A percentile compares a stretch with the other conserved stretches of the same genome.
Evolutionary conservation across 2,329 filamentous ascomycete species (phyloP).

Genomic region (Ceratocystis colombiana): DNA sequence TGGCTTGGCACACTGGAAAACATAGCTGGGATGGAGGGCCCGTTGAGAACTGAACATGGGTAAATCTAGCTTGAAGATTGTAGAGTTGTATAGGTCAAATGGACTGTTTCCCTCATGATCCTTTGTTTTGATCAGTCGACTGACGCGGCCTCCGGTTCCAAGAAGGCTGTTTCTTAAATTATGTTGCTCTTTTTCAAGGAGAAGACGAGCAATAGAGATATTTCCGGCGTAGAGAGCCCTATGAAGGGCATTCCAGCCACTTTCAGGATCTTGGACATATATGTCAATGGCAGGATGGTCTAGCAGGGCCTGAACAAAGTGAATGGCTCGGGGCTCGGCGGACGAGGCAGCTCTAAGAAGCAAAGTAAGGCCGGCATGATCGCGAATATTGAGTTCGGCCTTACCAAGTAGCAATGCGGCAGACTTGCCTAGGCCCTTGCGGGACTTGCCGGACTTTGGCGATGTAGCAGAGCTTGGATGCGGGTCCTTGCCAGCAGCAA

Average conservation of each 20-base stretch:
- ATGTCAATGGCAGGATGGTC: conserved; percentile 76
- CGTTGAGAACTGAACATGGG: conserved; percentile 36
- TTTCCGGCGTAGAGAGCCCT: conserved; percentile 85
- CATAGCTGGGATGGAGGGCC: not conserved
- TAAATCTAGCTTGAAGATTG: conserved; percentile 63
- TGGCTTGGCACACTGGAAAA: conserved; percentile 40
- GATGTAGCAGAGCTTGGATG: conserved; percentile 29
- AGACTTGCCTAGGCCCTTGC: conserved; percentile 41
- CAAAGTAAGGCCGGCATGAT: conserved; percentile 70
- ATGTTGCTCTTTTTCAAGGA: conserved; percentile 65
- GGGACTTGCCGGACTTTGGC: conserved; percentile 36
- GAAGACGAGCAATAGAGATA: conserved; percentile 68
- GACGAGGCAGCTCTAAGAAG: conserved; percentile 78
- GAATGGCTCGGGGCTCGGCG: conserved; percentile 54
- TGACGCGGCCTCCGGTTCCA: conserved; percentile 51
- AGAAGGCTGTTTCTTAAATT: conserved; percentile 29
- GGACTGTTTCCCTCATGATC: conserved; percentile 91
- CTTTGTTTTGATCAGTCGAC: conserved; percentile 83
- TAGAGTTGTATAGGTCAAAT: conserved; percentile 83
- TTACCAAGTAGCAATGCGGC: conserved; percentile 35
- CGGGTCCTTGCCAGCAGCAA: conserved; percentile 23
- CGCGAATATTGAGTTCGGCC: conserved; percentile 74
- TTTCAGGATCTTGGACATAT: conserved; percentile 79
- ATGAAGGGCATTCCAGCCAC: conserved; percentile 91
- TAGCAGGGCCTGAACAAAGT: conserved; percentile 69